Evolutionary conservation across 1,284 basidiomycete species (phyloP), one percentile per base, ranked within the genome.

Genomic region (Trametes polyzona): DNA sequence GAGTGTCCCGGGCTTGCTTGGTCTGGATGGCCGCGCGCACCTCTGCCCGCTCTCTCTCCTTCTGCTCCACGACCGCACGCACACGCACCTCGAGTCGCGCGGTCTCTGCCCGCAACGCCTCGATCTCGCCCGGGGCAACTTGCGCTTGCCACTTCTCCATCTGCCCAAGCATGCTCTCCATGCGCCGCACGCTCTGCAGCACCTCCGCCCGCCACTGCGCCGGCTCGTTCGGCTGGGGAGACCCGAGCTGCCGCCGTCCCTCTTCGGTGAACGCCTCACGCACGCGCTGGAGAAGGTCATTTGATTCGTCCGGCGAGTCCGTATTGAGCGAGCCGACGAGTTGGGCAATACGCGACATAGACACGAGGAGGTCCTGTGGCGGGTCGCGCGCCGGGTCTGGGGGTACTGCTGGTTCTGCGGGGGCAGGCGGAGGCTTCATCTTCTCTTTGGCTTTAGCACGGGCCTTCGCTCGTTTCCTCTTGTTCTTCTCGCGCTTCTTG

Each of bases 71-170:
- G 37, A 59, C 57, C 23, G 49, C 54, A 14, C 62, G 58, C 27
- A 61, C 59, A 9, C 55, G 62, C 8, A 54, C 39, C 51, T 61
- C 62, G 27, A 60, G 32, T 26, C 56, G 47, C 33, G 51, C 57
- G 24, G 57, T 59, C 55, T 64, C 59, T 33, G 41, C 57, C 30
- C 55, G 47, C 21, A 64, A 16, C 7, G 58, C 58, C 33, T 63
- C 62, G 37, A 63, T 58, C 44, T 63, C 59, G 1, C 48, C 47
- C 0, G 54, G 56, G 6, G 53, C 47, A 12, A 63, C 56, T 42
- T 57, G 53, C 5, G 42, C 41, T 29, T 63, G 59, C 62, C 57
- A 59, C 44, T 55, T 58, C 52, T 58, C 59, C 59, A 63, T 63
- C 44, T 50, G 51, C 16, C 55, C 55, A 2, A 61, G 58, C 57